A percentile compares a stretch with the other conserved stretches of the same genome.
Conservation (phyloP, 257 asterid species). For the Solanum neorickii region DNA sequence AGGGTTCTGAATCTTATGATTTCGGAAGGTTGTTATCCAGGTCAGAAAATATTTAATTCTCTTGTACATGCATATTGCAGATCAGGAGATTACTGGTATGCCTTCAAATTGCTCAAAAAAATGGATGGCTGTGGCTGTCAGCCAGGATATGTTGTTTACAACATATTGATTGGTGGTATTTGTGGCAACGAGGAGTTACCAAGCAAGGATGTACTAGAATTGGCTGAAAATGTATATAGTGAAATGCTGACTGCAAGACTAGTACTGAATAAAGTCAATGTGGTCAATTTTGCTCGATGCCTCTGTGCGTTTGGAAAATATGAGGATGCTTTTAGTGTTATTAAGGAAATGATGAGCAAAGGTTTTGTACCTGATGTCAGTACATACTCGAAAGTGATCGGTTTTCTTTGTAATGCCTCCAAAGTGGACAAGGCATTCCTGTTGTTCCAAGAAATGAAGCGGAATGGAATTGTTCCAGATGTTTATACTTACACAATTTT, state of each 20-base stretch:
- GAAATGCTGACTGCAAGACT: constrained; percentile 63
- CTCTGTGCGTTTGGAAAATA: constrained; percentile 64
- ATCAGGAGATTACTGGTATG: constrained; percentile 59
- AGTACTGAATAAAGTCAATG: constrained; percentile 64
- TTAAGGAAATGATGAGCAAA: constrained; percentile 64
- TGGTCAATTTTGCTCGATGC: constrained; percentile 59
- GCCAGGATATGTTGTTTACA: constrained; percentile 85
- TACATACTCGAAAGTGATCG: constrained; percentile 73
- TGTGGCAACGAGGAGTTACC: constrained; percentile 69
- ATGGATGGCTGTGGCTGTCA: constrained; percentile 62
- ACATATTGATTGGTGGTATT: constrained; percentile 76
- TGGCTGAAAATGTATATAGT: constrained; percentile 71
- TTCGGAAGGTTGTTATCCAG: constrained; percentile 89
- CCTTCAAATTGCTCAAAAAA: constrained; percentile 76
- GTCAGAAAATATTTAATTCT: constrained; percentile 67
- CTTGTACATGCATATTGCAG: constrained; percentile 78
- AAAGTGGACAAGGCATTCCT: constrained; percentile 76
- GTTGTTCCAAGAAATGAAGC: constrained; percentile 70
- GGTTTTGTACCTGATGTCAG: constrained; percentile 82
- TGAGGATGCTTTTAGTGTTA: constrained; percentile 57
- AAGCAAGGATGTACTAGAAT: constrained; percentile 34
- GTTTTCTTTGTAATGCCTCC: constrained; percentile 62
- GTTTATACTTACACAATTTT: constrained; percentile 79
- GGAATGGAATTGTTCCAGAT: constrained; percentile 55
- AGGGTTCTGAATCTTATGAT: constrained; percentile 84